These are phyloP conservation scores for Corylus avellana DNA, from an alignment of 306 rosid species.

Conservation along the genomic window DNA sequence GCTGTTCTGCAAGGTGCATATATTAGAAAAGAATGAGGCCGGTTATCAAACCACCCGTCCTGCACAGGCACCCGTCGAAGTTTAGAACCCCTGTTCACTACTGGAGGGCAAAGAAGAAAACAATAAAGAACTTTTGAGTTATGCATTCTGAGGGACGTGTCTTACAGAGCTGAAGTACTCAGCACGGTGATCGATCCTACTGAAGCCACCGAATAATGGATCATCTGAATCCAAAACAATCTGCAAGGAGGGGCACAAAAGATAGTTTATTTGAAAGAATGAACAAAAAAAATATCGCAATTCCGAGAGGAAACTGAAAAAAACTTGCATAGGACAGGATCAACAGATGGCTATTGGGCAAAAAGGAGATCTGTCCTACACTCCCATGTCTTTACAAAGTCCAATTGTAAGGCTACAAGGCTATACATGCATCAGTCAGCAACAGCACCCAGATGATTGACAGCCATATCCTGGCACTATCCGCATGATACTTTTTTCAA, in stretches of 20 bases:
- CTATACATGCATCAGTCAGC: too few species aligned
- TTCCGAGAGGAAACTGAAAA: neutral
- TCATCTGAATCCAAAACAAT: slow-evolving; percentile 91
- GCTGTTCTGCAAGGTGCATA: slow-evolving; percentile 85
- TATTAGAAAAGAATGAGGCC: slow-evolving; percentile 78
- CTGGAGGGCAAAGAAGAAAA: neutral
- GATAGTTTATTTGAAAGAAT: neutral
- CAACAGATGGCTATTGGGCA: too few species aligned
- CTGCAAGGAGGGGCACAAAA: slow-evolving; percentile 38
- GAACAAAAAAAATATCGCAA: neutral
- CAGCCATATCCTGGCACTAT: too few species aligned
- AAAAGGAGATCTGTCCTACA: too few species aligned
- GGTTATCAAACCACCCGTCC: slow-evolving; percentile 68
- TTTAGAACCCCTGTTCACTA: slow-evolving; percentile 9
- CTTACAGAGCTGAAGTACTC: slow-evolving; percentile 74
- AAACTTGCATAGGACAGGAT: neutral
- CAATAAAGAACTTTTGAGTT: neutral
- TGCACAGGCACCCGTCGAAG: slow-evolving; percentile 37
- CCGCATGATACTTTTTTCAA: too few species aligned
- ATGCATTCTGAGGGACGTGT: slow-evolving; percentile 1
- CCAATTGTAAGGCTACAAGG: too few species aligned
- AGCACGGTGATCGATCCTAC: slow-evolving; percentile 61
- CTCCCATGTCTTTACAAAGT: too few species aligned
- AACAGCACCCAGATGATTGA: too few species aligned
- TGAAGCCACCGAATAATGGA: slow-evolving; percentile 69